Evolutionary conservation across 306 rosid genomes (phyloP).

Genomic region (Cicer bijugum): DNA sequence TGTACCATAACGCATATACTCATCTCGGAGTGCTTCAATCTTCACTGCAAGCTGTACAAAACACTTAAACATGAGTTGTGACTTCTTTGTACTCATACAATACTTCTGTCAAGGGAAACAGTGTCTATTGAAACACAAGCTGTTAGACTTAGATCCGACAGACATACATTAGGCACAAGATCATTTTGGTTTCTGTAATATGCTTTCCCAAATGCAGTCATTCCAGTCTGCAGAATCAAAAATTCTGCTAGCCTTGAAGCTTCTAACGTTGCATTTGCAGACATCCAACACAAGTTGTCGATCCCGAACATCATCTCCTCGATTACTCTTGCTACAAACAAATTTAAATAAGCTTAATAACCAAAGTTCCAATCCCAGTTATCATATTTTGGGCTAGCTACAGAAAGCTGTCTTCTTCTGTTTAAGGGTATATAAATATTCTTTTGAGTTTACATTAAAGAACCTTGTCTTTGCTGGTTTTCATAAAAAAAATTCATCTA

Average conservation of each 20-base stretch:
- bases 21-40: conserved; percentile 93
- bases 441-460: conserved; percentile 20
- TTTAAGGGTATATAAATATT: conserved; percentile 10
- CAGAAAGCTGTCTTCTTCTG: conserved; percentile 27
- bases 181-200: conserved; percentile 77
- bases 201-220: conserved; percentile 98
- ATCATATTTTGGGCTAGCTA: conserved; percentile 23
- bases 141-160: conserved; percentile 36
- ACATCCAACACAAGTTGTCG: conserved; percentile 95
- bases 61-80: conserved; percentile 44
- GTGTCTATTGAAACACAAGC: conserved; percentile 32
- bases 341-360: conserved; percentile 37
- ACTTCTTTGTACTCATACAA: conserved; percentile 29
- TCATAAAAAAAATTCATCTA: conserved; percentile 31
- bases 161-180: conserved; percentile 90
- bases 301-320: conserved; percentile 98
- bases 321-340: conserved; percentile 78
- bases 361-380: conserved; percentile 30
- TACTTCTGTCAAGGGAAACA: conserved; percentile 31
- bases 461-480: conserved; percentile 21
- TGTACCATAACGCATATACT: conserved; percentile 88
- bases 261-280: conserved; percentile 83
- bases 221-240: conserved; percentile 93
- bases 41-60: conserved; percentile 83
- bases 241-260: conserved; percentile 84